Conservation (phyloP, 2,329 filamentous ascomycete species). For the Alternaria conjuncta region DNA sequence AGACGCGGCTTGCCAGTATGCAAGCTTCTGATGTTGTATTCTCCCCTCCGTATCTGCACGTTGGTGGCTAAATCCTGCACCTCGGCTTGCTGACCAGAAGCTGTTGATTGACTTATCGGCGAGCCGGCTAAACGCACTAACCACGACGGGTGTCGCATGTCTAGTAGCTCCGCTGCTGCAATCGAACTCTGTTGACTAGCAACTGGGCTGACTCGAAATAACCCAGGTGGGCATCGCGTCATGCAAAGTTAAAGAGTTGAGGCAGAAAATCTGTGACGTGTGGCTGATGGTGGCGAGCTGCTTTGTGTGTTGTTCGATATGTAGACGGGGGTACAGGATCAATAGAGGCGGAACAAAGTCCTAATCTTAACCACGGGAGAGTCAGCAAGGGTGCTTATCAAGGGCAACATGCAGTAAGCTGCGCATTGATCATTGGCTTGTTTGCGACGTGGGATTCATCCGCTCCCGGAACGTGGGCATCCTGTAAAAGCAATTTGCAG, state of each 20-base stretch:
- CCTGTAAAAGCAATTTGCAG: conserved; percentile 1
- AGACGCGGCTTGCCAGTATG: neutral
- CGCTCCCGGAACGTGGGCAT: neutral
- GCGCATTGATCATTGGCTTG: neutral
- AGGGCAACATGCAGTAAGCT: neutral
- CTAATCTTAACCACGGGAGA: conserved; percentile 10
- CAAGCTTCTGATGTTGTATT: conserved; percentile 8
- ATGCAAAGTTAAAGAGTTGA: conserved; percentile 7
- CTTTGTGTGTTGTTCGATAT: conserved; percentile 7
- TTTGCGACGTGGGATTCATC: neutral
- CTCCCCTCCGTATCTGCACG: conserved; percentile 10
- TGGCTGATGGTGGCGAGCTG: conserved; percentile 15
- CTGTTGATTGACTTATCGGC: conserved; percentile 9
- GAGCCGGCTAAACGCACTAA: conserved; percentile 6
- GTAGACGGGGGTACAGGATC: neutral
- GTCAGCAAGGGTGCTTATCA: conserved; percentile 10
- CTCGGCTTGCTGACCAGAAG: conserved; percentile 1
- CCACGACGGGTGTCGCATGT: conserved; percentile 5
- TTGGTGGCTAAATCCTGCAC: conserved; percentile 12
- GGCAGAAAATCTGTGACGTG: conserved; percentile 9
- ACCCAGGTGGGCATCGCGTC: conserved; percentile 2
- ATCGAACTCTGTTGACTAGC: conserved; percentile 7
- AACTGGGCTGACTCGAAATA: conserved; percentile 1
- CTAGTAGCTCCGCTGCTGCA: neutral
- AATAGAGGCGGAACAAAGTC: neutral